Percentiles rank a stretch among this genome's conserved stretches.
Conservation (phyloP, 495 filamentous ascomycete genomes). For the Penicillium atrosanguineum region DNA sequence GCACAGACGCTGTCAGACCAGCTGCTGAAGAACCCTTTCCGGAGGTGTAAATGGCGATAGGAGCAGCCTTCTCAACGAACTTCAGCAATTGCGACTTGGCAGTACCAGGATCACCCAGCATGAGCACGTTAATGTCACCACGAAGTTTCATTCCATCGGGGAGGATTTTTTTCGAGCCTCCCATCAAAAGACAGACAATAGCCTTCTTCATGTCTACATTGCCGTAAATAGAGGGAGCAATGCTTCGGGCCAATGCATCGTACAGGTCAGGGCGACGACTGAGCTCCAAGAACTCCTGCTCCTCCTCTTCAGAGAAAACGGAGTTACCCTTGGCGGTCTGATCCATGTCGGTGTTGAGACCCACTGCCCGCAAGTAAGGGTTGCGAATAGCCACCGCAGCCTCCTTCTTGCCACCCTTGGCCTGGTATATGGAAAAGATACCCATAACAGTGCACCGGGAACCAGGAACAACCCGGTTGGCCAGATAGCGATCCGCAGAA, state of each 20-base stretch:
- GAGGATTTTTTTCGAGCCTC: slow-evolving; percentile 97
- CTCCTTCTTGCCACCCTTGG: slow-evolving; percentile 80
- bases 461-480: slow-evolving; percentile 93
- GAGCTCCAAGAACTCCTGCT: slow-evolving; percentile 95
- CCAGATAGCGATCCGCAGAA: slow-evolving; percentile 91
- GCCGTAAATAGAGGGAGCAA: slow-evolving; percentile 97
- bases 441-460: slow-evolving; percentile 94
- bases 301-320: slow-evolving; percentile 91
- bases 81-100: slow-evolving; percentile 97
- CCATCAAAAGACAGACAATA: slow-evolving; percentile 93
- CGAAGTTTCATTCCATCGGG: slow-evolving; percentile 98
- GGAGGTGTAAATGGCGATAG: slow-evolving; percentile 98
- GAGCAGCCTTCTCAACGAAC: slow-evolving; percentile 94
- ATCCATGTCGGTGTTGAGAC: slow-evolving; percentile 86
- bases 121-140: slow-evolving; percentile 97
- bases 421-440: slow-evolving; percentile 96
- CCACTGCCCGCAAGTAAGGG: slow-evolving; percentile 92
- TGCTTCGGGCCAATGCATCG: slow-evolving; percentile 82
- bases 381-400: slow-evolving; percentile 92
- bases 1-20: slow-evolving; percentile 96
- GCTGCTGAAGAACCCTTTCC: slow-evolving; percentile 98
- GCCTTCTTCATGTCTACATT: slow-evolving; percentile 97
- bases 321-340: slow-evolving; percentile 83
- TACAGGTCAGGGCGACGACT: slow-evolving; percentile 90
- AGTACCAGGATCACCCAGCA: slow-evolving; percentile 97